These are phyloP conservation scores for Pichia gijzeniarum DNA, from an alignment of 805 yeast genomes.

Conservation along the genomic window DNA sequence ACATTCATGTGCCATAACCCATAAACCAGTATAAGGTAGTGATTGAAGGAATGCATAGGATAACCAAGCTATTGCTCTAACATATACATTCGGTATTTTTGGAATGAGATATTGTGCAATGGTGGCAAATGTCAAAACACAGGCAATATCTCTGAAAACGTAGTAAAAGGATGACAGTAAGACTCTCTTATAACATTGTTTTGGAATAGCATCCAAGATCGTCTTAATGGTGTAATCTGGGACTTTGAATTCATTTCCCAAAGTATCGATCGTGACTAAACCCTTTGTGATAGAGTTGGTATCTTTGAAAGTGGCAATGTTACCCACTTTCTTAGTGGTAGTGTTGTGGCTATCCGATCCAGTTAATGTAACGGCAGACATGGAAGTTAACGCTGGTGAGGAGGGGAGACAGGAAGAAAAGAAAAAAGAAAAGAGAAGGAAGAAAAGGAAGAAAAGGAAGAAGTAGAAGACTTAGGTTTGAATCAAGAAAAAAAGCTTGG, in stretches of 20 bases:
- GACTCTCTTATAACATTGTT: slow-evolving; percentile 65
- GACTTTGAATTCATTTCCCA: slow-evolving; percentile 61
- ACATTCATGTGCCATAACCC: slow-evolving; percentile 90
- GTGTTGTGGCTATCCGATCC: slow-evolving; percentile 18
- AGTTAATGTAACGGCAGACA: slow-evolving; percentile 32
- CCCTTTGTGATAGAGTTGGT: slow-evolving; percentile 18
- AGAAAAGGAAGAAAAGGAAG: neutral
- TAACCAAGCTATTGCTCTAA: slow-evolving; percentile 55
- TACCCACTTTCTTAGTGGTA: slow-evolving; percentile 33
- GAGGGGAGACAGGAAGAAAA: neutral
- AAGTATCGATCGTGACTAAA: slow-evolving; percentile 47
- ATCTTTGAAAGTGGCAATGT: slow-evolving; percentile 34
- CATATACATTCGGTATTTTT: slow-evolving; percentile 33
- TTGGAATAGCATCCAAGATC: slow-evolving; percentile 63
- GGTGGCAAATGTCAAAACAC: slow-evolving; percentile 43
- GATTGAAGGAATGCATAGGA: slow-evolving; percentile 51
- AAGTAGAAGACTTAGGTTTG: no score
- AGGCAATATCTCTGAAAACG: slow-evolving; percentile 59
- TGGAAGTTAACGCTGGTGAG: slow-evolving; percentile 4
- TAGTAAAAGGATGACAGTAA: slow-evolving; percentile 49
- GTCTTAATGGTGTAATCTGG: slow-evolving; percentile 77
- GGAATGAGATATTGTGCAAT: slow-evolving; percentile 52
- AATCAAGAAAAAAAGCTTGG: no score
- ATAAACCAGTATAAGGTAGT: slow-evolving; percentile 66
- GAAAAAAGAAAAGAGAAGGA: neutral